Base-by-base conservation (phyloP, 768 basidiomycete species). In the Tylopilus plumbeoviolaceoides region DNA sequence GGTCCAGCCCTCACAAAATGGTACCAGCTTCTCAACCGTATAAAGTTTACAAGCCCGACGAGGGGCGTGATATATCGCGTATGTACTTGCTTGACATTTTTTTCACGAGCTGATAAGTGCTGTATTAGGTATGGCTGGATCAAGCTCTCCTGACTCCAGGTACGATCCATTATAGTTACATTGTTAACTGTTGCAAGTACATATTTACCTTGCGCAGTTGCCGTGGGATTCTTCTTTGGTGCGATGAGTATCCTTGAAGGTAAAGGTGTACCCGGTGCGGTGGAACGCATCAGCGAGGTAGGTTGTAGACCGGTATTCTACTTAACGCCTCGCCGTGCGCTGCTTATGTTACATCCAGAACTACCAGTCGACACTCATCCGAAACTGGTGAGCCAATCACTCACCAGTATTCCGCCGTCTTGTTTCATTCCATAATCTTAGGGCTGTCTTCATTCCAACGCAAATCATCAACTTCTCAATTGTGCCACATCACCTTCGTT, bases 221-320 rank as follows among this genome's bases (percentile, higher is more conserved):
- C 72, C 28, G 71, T 84, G 40, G 76, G 70, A 31, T 72, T 76
- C 50, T 85, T 84, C 70, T 85, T 92, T 67, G 81, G 84, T 11
- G 79, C 83, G 0, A 91, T 92, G 86, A 84, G 87, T 31, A 63
- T 88, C 39, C 63, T 94, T 48, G 93, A 95, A 64, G 91, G 90
- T 27, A 85, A 88, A 60, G 77, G 72, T 70, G 66, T 64, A 49
- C 72, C 61, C 58, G 81, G 62, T 58, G 89, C 72, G 59, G 78
- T 71, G 55, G 69, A 76, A 49, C 75, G 79, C 38, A 71, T 83
- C 53, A 61, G 56, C 10, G 66, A 72, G 25, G 76, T 71, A 50
- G 48, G 63, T 18, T 14, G 51, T 18, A 6, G 6, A 7, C 40
- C 33, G 25, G 17, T 36, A 36, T 36, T 17, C 35, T 17, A 36